Evolutionary conservation across 306 rosid species (phyloP), one percentile per base, ranked within the genome.

Genomic region (apple (Malus domestica)): DNA sequence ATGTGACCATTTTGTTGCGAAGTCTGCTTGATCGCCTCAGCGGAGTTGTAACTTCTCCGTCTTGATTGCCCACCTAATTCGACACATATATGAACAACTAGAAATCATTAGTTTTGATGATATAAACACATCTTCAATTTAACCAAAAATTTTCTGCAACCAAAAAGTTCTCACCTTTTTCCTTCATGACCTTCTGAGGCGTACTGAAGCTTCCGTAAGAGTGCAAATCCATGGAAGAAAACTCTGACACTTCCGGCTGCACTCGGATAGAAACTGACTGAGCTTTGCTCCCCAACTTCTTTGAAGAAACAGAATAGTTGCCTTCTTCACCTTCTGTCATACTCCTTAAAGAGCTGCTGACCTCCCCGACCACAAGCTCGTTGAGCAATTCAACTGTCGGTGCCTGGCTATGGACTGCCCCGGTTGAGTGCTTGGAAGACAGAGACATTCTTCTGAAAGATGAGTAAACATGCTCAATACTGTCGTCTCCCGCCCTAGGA

Each of bases 1-100:
- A 86, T 35, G 16, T 29, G 51, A 79, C 72, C 13, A 68, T 18
- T n/a, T 81, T 82, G 75, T 63, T 86, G 73, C 82, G 84, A 64
- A 87, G 77, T 80, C 88, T 73, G 84, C 83, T 74, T 55, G 90
- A 87, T 76, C 90, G 75, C 73, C 90, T 87, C 23, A 80, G 79
- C 18, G 88, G 90, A 23, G 90, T 87, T 52, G 83, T 59, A 61
- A 27, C 68, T 20, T 84, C 88, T 74, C 69, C 86, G 27, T 66
- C 79, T 77, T 67, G 54, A 12, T 75, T 60, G 19, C 75, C 66
- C 73, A 38, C 78, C 85, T 84, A 45, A 57, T 68, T 72, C 63
- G 22, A 78, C 72, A 73, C 44, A 65, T 3, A 58, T 22, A n/a
- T 42, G 57, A 45, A 52, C 44, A 27, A 49, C 11, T 13, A 32